A percentile compares a stretch with the other conserved stretches of the same genome.
phyloP scores from a whole-genome alignment of 345 rosid species.

The Kandelia obovata region DNA sequence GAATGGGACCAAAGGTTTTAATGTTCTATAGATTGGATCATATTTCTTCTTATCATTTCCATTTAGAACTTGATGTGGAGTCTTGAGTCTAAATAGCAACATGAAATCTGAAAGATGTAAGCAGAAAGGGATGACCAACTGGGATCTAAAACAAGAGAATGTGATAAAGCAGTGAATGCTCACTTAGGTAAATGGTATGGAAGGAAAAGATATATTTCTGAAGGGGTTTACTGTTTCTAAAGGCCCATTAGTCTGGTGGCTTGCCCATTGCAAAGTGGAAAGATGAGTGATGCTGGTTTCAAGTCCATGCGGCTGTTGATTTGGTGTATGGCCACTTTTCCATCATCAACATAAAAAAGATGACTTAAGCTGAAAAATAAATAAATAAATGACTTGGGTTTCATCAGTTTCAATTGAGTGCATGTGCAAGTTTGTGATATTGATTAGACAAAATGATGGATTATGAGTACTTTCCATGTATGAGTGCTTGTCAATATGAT shows the following conservation, averaged over 20 bases:
- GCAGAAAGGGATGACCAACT: background rate
- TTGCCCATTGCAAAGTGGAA: background rate
- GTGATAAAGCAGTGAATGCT: background rate
- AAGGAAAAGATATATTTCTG: background rate
- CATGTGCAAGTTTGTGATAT: too few relatives aligned
- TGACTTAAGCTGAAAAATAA: background rate
- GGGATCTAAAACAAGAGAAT: background rate
- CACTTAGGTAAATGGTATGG: background rate
- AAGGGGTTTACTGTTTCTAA: background rate
- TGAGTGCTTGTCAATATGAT: too few relatives aligned
- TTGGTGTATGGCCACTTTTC: background rate
- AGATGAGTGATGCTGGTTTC: background rate
- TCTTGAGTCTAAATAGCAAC: background rate
- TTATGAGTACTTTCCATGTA: too few relatives aligned
- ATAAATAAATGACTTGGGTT: background rate
- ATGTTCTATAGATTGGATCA: background rate
- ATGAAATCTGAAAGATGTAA: background rate
- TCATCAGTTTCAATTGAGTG: too few relatives aligned
- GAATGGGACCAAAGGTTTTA: conserved; percentile 43
- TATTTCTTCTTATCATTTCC: conserved; percentile 7
- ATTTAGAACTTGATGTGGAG: background rate
- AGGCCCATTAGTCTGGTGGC: background rate
- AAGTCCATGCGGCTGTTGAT: background rate
- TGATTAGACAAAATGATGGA: too few relatives aligned
- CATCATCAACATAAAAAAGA: background rate